phyloP scores from a whole-genome alignment of 257 asterid genomes.

The Linderniella brevidens region DNA sequence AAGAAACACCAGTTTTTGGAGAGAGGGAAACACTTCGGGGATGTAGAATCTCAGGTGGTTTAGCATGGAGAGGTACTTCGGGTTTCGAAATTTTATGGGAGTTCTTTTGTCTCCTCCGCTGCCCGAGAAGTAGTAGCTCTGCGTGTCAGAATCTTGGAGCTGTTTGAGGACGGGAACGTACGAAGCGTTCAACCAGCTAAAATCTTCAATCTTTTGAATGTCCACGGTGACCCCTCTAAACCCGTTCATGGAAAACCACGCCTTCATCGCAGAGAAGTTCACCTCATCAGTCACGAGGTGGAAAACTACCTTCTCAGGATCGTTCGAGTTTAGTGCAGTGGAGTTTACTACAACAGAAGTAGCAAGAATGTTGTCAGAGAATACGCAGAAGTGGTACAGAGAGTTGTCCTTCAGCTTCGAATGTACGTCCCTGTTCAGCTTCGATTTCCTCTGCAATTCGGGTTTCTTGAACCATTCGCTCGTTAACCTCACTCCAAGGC shows the following conservation, averaged over 20 bases:
- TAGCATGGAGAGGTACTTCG: constrained; percentile 51
- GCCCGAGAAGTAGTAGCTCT: constrained; percentile 53
- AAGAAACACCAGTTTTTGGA: constrained; percentile 37
- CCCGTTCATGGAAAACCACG: constrained; percentile 43
- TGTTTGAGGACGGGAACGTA: constrained; percentile 59
- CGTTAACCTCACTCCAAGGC: constrained; percentile 45
- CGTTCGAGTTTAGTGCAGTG: constrained; percentile 27
- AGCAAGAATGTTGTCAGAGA: constrained; percentile 53
- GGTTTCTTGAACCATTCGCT: constrained; percentile 37
- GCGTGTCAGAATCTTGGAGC: constrained; percentile 49
- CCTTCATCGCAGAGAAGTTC: constrained; percentile 48
- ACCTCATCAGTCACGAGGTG: constrained; percentile 54
- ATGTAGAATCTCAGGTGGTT: constrained; percentile 57
- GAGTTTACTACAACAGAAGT: constrained; percentile 55
- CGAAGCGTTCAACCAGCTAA: constrained; percentile 44
- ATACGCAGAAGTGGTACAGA: constrained; percentile 47
- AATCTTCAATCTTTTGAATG: constrained; percentile 42
- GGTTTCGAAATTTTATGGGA: constrained; percentile 56
- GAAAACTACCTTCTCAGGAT: constrained; percentile 31
- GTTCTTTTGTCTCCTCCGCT: constrained; percentile 29
- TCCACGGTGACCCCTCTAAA: constrained; percentile 35
- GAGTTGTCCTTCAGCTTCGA: constrained; percentile 28
- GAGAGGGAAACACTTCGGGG: constrained; percentile 44
- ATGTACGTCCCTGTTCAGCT: constrained; percentile 17
- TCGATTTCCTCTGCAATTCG: constrained; percentile 21